Evolutionary conservation across 371 early-diverging fungal species (phyloP), one percentile per base, ranked within the genome.

Genomic region (Mucor indicus): DNA sequence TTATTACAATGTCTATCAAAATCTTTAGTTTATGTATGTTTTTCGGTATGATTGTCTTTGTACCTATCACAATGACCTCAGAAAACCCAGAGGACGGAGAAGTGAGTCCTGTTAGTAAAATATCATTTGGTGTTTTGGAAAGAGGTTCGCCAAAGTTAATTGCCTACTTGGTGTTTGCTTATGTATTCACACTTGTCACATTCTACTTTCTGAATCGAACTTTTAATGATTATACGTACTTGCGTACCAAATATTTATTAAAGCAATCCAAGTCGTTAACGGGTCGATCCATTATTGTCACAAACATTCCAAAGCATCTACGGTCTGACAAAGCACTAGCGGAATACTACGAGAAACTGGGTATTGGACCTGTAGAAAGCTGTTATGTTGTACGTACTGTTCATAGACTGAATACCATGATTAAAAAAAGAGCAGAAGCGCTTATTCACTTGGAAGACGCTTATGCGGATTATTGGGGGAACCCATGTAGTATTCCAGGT

Each of bases 371-470:
- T 1, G 84, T 84, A 0, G 75, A 77, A 42, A 69, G 63, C 32
- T 67, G 72, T 10, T 68, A 80, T 53, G 75, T 84, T 10, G 75
- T 74, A 25, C 75, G 80, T 16, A 70, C 76, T 35, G 73, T 84
- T 1, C 51, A 60, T 19, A 23, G 62, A 27, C 37, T 79, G 9
- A 44, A 54, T 25, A 44, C 53, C 5, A 38, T 69, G 31, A 48
- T 76, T 9, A 50, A 58, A 44, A 58, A 67, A 33, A 56, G 80
- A 30, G 62, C 69, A 1, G 3, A 50, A 3, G 67, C 65, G 2
- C 38, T 79, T 17, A 53, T 48, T 9, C 51, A 62, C 1, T 40
- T 76, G 31, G 80, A 79, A 57, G 45, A 30, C 13, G 65, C 66
- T 1, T 79, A 72, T 50, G 60, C 57, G 1, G 43, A 46, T 8